Base-by-base conservation (phyloP, 2,329 filamentous ascomycete genomes). In the Aschersonia sp. region DNA sequence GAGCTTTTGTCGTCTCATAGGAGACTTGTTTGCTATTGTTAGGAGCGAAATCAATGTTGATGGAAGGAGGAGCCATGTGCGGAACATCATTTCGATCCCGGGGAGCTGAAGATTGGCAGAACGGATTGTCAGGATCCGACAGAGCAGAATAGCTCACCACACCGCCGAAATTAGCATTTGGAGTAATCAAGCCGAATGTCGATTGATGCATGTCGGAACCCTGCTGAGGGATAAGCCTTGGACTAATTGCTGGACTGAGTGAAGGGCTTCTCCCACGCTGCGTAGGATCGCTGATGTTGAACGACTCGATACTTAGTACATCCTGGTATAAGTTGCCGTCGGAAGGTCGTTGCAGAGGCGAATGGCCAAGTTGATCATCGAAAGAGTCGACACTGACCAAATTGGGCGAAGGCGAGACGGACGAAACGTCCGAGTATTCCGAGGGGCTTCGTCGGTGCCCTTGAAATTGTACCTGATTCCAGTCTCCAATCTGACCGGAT, bases 351-450 rank as follows among this genome's bases (percentile, higher is more conserved):
- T 95, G 77, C 64, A 92, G 78, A 1, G 91, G 91, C 5, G 89
- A 96, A 51, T 86, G 82, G 48, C 83, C 74, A 52, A 78, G 70
- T 46, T 76, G 72, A n/a, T 72, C 66, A 28, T 95, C 89, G 58
- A 94, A 94, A 53, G 71, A 78, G 57, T 96, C 89, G 51, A 84
- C 75, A 55, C 84, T 84, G 31, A 76, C 77, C 49, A 95, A 67
- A 59, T 87, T 88, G 3, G 91, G 91, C 20, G 91, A 96, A 30
- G 82, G 85, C 29, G 85, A 82, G 12, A 82, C 85, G 20, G 88
- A 94, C 4, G 83, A 95, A 5, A 95, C 82, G 55, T 96, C 91
- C 3, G 89, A 95, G 58, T 84, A 88, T 56, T 96, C 91, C n/a
- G 89, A 96, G 1, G 87, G 85, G 40, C 79, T 82, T 58, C 89